These are phyloP conservation scores for Elongisporangium undulatum DNA, from an alignment of 352 stramenopile species.

Conservation along the genomic window DNA sequence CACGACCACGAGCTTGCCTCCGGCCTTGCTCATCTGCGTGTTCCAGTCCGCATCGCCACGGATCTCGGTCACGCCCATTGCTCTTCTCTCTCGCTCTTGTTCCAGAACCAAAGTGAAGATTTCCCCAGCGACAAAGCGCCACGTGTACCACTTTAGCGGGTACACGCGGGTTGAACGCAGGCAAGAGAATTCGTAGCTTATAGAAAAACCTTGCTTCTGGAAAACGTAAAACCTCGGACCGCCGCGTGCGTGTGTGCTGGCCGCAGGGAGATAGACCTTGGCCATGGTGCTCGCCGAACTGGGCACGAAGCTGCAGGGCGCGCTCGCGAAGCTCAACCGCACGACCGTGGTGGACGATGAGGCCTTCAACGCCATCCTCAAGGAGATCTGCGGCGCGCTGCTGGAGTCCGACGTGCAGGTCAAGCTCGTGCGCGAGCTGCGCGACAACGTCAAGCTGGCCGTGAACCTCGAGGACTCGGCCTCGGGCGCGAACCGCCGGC, in stretches of 20 bases:
- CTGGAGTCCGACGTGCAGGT: constrained; percentile 90
- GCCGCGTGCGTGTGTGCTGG: not conserved
- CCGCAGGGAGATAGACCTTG: not conserved
- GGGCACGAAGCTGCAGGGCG: constrained; percentile 82
- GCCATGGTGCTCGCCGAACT: constrained; percentile 89
- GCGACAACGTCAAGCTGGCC: constrained; percentile 87
- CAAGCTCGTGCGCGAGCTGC: constrained; percentile 84
- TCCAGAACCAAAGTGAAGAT: not conserved
- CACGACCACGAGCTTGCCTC: constrained; percentile 87
- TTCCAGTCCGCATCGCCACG: constrained; percentile 76
- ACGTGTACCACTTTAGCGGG: not conserved
- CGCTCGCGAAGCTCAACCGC: constrained; percentile 85
- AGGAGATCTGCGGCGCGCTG: constrained; percentile 89
- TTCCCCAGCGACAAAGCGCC: not conserved
- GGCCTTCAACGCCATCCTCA: constrained; percentile 84
- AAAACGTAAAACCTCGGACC: constrained; percentile 1
- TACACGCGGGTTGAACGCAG: not conserved
- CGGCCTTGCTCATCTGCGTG: constrained; percentile 61
- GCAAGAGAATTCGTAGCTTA: too few species aligned
- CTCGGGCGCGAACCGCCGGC: constrained; percentile 79
- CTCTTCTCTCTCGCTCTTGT: not conserved
- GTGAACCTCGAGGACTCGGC: constrained; percentile 79
- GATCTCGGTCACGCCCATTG: constrained; percentile 74
- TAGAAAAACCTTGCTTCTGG: not conserved
- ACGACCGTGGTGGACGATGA: constrained; percentile 89